These are phyloP conservation scores for Heliamphora pulchella DNA, from an alignment of 179 eudicot genomes.

Conservation along the genomic window DNA sequence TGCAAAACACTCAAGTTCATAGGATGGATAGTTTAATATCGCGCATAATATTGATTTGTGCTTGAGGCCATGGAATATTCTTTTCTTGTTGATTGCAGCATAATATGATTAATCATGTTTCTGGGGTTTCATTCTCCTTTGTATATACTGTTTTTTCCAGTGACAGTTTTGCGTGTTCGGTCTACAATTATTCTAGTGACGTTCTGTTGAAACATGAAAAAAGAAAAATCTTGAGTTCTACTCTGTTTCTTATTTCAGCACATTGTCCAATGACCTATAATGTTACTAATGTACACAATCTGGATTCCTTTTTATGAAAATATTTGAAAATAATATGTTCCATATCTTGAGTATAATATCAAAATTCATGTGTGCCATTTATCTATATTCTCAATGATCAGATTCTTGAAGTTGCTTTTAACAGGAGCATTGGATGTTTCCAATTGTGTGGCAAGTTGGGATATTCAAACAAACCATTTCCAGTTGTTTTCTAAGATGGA, in stretches of 20 bases:
- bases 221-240: neutral
- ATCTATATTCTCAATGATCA: neutral
- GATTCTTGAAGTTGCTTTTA: constrained; percentile 12
- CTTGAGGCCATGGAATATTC: neutral
- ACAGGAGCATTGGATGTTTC: constrained; percentile 63
- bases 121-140: neutral
- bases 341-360: neutral
- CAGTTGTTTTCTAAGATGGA: constrained; percentile 66
- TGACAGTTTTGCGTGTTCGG: neutral
- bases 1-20: neutral
- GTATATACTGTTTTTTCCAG: neutral
- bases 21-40: neutral
- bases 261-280: neutral
- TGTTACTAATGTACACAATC: neutral
- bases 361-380: neutral
- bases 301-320: neutral
- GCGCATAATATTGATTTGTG: neutral
- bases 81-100: neutral
- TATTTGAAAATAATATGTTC: neutral
- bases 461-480: constrained; percentile 43
- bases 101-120: neutral
- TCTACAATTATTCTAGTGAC: neutral
- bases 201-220: neutral
- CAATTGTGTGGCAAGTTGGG: constrained; percentile 62
- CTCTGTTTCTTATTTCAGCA: neutral